Evolutionary conservation across 768 basidiomycete species (phyloP), one percentile per base, ranked within the genome.

Genomic region (Tephrocybe rancida): DNA sequence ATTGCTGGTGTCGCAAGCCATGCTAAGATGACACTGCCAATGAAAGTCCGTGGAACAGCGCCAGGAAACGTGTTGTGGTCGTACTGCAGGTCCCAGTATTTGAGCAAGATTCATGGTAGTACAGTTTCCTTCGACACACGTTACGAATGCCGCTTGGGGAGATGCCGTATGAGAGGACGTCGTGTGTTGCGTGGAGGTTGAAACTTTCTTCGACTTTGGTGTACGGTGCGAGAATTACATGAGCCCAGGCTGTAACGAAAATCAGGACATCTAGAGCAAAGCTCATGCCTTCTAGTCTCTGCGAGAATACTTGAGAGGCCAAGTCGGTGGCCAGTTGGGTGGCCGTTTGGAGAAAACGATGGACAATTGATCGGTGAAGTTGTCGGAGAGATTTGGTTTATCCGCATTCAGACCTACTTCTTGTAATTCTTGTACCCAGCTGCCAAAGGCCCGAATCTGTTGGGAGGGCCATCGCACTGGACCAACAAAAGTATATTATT

Each of bases 151-250:
- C 67, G 3, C 65, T 62, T 2, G 70, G 64, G 0, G 64, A 43
- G 16, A 84, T 65, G 2, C 95, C 94, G 63, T 93, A 86, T 72
- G 87, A 80, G 25, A 98, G 73, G 22, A 92, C 75, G 69, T 99
- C 97, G 64, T 97, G 92, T 0, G 79, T 80, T 0, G 92, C 95
- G 65, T 98, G 97, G 8, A 98, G 80, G 60, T 89, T 95, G 78
- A 98, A 98, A 64, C 89, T 91, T 72, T 99, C 97, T 69, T 99
- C 97, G 25, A 99, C 97, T 73, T 99, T 99, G 3, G 92, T 90
- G 67, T 89, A 93, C 0, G 97, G 96, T 2, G 91, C 82, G 3
- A 92, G 73, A 22, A 89, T 59, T 43, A 95, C 88, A 58, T 96
- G 88, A 1, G 65, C 60, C 79, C 85, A 90, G 48, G 76, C 75